Evolutionary conservation across 2,329 filamentous ascomycete genomes (phyloP).

Genomic region (Phaeoacremonium minimum): DNA sequence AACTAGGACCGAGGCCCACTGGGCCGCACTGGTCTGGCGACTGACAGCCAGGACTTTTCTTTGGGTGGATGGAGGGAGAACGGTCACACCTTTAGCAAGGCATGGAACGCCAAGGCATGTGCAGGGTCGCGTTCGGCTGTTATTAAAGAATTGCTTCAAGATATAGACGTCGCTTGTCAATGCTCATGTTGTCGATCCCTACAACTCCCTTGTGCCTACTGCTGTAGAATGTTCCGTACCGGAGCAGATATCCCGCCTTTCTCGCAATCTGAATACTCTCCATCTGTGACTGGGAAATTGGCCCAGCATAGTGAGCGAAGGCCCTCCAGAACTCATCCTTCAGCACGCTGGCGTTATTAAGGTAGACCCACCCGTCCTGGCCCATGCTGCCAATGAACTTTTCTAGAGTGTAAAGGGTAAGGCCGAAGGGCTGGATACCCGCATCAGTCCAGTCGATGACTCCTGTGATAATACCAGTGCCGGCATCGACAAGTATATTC

Average conservation of each 20-base stretch:
- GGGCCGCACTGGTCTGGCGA: neutral
- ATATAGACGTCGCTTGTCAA: neutral
- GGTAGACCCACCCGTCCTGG: neutral
- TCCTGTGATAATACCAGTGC: conserved; percentile 1
- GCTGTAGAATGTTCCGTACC: neutral
- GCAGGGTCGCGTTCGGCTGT: neutral
- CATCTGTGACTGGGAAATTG: neutral
- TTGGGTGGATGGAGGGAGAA: neutral
- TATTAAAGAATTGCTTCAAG: neutral
- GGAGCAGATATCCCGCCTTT: conserved; percentile 1
- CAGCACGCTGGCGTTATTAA: neutral
- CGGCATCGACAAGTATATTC: conserved; percentile 1
- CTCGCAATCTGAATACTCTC: neutral
- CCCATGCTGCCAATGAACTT: neutral
- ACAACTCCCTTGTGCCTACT: neutral
- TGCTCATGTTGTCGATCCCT: neutral
- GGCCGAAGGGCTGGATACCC: conserved; percentile 6
- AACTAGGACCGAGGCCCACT: neutral
- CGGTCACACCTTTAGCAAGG: neutral
- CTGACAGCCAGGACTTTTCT: neutral
- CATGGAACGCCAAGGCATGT: neutral
- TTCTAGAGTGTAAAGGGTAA: conserved; percentile 10
- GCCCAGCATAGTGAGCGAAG: neutral
- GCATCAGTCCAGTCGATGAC: conserved; percentile 1
- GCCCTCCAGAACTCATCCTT: neutral